These are phyloP conservation scores for Salix viminalis DNA, from an alignment of 345 rosid genomes.

Conservation along the genomic window DNA sequence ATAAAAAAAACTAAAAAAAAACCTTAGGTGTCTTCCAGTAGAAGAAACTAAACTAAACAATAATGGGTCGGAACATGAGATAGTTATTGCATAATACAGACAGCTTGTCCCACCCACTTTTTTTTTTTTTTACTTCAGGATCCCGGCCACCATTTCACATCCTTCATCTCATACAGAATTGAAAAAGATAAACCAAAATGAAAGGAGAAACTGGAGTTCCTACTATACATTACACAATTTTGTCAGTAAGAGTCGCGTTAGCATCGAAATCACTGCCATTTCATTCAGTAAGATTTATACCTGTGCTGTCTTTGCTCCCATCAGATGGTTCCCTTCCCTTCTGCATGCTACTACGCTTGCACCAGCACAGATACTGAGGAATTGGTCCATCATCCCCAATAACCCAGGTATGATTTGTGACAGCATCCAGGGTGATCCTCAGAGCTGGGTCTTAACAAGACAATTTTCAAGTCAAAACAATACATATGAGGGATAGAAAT, in stretches of 20 bases:
- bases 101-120: no score
- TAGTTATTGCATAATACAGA: no score
- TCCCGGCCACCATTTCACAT: no score
- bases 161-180: background rate
- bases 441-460: slow-evolving; percentile 58
- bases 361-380: slow-evolving; percentile 70
- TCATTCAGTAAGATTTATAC: background rate
- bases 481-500: background rate
- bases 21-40: no score
- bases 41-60: no score
- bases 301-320: slow-evolving; percentile 2
- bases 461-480: slow-evolving; percentile 6
- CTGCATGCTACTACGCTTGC: slow-evolving; percentile 52
- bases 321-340: slow-evolving; percentile 29
- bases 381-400: slow-evolving; percentile 61
- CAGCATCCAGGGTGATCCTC: slow-evolving; percentile 68
- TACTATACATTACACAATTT: slow-evolving; percentile 28
- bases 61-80: no score
- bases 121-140: no score
- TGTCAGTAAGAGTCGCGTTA: slow-evolving; percentile 12
- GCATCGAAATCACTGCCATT: slow-evolving; percentile 1
- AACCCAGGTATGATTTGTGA: slow-evolving; percentile 75
- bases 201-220: background rate
- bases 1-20: no score
- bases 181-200: background rate